Percentiles rank a stretch among this genome's conserved stretches.
Evolutionary conservation across 495 filamentous ascomycete genomes (phyloP).

Genomic region (Penicillium lagena): DNA sequence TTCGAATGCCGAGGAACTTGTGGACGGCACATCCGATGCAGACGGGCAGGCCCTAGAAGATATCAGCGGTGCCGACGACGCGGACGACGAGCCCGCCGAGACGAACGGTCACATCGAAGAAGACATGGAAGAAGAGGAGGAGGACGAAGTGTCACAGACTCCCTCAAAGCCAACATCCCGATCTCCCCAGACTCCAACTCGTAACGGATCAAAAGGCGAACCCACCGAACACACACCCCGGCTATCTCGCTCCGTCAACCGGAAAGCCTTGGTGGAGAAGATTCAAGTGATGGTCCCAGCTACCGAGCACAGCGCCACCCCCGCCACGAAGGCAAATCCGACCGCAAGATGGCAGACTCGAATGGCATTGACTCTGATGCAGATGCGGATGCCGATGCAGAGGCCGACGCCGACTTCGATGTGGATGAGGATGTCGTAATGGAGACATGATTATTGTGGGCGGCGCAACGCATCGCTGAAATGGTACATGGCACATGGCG

Average conservation of each 20-base stretch:
- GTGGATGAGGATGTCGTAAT: constrained; percentile 33
- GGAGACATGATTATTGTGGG: constrained; percentile 20
- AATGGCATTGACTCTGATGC: constrained; percentile 22
- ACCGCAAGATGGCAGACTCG: constrained; percentile 8
- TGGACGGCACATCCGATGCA: constrained; percentile 17
- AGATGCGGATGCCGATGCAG: constrained; percentile 24
- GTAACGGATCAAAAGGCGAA: constrained; percentile 13
- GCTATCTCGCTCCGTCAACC: constrained; percentile 19
- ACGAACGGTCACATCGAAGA: constrained; percentile 13
- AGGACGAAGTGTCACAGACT: background rate
- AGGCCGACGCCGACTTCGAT: constrained; percentile 26
- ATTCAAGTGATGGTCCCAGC: constrained; percentile 25
- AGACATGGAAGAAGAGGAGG: too few relatives aligned
- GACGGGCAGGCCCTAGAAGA: background rate
- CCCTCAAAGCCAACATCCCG: constrained; percentile 5
- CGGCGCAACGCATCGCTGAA: too few relatives aligned
- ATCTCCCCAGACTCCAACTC: constrained; percentile 11
- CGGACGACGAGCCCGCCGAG: background rate
- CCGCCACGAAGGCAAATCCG: background rate
- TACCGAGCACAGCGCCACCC: constrained; percentile 15
- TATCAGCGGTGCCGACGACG: constrained; percentile 3
- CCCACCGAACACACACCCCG: constrained; percentile 7
- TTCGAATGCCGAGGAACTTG: background rate
- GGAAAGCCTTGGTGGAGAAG: constrained; percentile 37
- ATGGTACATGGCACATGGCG: too few relatives aligned